A percentile compares a stretch with the other conserved stretches of the same genome.
These are phyloP conservation scores for Fomitopsis palustris DNA, from an alignment of 1,284 basidiomycete genomes.

Conservation along the genomic window DNA sequence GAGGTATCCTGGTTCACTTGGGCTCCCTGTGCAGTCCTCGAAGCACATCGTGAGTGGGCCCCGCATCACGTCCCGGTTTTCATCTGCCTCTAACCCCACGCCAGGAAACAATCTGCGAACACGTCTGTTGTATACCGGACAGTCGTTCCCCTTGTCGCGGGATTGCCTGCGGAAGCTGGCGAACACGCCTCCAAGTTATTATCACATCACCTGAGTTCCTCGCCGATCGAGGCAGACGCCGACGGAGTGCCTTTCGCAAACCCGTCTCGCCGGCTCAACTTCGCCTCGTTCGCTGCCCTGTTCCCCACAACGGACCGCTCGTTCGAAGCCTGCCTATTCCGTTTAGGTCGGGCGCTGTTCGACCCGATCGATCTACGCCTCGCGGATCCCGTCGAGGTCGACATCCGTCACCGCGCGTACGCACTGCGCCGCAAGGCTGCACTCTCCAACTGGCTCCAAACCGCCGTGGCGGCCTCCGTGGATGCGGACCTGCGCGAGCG, in stretches of 20 bases:
- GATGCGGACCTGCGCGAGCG: constrained; percentile 70
- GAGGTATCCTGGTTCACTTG: constrained; percentile 73
- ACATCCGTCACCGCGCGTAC: constrained; percentile 58
- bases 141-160: constrained; percentile 39
- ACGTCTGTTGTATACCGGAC: constrained; percentile 53
- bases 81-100: constrained; percentile 9
- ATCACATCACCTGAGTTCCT: constrained; percentile 75
- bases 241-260: constrained; percentile 56
- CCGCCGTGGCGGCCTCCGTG: constrained; percentile 69
- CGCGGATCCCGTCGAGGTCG: constrained; percentile 47
- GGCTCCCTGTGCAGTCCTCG: constrained; percentile 65
- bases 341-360: constrained; percentile 88
- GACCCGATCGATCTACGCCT: constrained; percentile 77
- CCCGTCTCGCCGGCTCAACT: constrained; percentile 61
- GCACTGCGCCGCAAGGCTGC: constrained; percentile 77
- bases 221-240: constrained; percentile 58
- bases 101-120: constrained; percentile 51
- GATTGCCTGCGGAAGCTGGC: constrained; percentile 33
- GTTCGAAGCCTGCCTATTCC: constrained; percentile 80
- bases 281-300: constrained; percentile 73
- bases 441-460: constrained; percentile 84
- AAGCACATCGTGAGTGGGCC: constrained; percentile 40
- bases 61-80: neutral
- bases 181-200: constrained; percentile 65
- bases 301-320: constrained; percentile 76